Base-by-base conservation (phyloP, 1,139 yeast species). In the Arxiozyma bovina region DNA sequence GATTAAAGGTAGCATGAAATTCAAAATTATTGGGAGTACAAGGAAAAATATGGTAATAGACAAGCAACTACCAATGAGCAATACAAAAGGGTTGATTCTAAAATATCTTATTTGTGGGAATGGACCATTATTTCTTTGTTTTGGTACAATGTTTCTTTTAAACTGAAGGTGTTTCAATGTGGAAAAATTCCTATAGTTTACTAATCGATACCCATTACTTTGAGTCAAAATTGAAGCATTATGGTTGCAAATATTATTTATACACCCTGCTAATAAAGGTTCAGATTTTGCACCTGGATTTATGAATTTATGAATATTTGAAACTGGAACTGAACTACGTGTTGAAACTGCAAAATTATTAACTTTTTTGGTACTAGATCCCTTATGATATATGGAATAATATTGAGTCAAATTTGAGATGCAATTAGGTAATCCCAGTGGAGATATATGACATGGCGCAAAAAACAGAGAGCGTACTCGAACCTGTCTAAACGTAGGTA, bases 1-100 rank as follows among this genome's bases (percentile, higher is more conserved):
- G 11, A 58, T 52, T 25, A 63, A 38, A 8, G 67, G 67, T 48
- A 63, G 54, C 48, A 63, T 55, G 42, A 60, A 48, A 12, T 62
- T 55, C 43, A 62, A 53, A 12, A 63, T 40, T 15, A 62, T 52
- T 1, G 67, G 67, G 3, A 63, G 42, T 21, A 63, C 53, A 42
- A 61, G 40, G 8, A 62, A 45, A 23, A 58, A 27, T 5, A 60
- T 15, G 4, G 57, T 42, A n/a, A 60, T 18, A 4, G 57, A 44
- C 1, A 62, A 20, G 41, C 30, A 57, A 15, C 42, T 27, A 22
- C 48, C 30, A 23, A 50, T n/a, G 18, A 50, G 3, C 12, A 50
- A 22, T 11, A 22, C 34, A 8, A 45, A 20, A 4, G 48, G 48
- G 12, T 45, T 45, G 2, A 45, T 30, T 45, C 42, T 45, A 15